Evolutionary conservation across 2,329 filamentous ascomycete species (phyloP).

Genomic region (Talaromyces marneffei): DNA sequence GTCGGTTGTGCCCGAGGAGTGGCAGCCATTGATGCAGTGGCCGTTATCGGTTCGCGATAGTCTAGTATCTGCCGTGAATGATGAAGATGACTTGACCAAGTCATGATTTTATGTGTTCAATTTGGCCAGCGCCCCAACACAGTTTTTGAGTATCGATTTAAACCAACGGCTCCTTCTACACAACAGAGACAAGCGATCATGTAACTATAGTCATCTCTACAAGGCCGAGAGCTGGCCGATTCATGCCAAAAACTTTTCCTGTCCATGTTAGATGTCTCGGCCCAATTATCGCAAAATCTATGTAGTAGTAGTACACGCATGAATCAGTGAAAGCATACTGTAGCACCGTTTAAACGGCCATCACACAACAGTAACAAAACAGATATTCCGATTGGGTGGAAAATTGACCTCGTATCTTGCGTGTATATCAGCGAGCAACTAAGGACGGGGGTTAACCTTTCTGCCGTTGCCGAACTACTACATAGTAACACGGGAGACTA

Average conservation of each 20-base stretch:
- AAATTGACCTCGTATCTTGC: neutral
- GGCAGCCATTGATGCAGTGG: constrained; percentile 23
- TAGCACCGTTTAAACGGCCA: neutral
- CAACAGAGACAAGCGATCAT: neutral
- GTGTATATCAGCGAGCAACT: neutral
- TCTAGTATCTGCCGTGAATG: neutral
- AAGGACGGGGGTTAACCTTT: neutral
- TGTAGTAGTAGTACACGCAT: neutral
- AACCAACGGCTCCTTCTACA: neutral
- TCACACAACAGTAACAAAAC: neutral
- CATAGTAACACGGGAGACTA: neutral
- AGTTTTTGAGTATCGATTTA: neutral
- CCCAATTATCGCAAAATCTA: neutral
- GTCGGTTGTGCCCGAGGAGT: constrained; percentile 20
- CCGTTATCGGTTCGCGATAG: constrained; percentile 11
- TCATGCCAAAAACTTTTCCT: neutral
- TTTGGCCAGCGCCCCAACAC: neutral
- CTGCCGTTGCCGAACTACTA: neutral
- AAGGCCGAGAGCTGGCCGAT: neutral
- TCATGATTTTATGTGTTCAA: neutral
- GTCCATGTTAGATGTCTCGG: neutral
- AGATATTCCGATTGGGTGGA: neutral
- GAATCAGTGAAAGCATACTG: neutral
- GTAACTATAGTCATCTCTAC: neutral
- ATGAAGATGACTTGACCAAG: neutral